A percentile compares a stretch with the other conserved stretches of the same genome.
Evolutionary conservation across 2,329 filamentous ascomycete species (phyloP).

Genomic region (Dryadomyces quercivorus): DNA sequence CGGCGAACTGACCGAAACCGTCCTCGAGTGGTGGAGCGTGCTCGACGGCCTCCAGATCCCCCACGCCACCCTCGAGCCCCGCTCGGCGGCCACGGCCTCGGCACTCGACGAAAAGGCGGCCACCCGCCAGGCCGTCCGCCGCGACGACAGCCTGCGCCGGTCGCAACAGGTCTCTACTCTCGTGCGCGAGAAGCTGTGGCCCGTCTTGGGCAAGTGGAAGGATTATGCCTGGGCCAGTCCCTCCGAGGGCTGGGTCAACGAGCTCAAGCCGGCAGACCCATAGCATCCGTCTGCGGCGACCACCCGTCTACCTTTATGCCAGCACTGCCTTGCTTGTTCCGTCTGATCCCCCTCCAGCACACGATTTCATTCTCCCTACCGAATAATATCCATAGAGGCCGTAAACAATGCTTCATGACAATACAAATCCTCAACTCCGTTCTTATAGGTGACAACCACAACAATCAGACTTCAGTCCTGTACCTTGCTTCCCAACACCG

Average conservation of each 20-base stretch:
- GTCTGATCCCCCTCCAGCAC: too few relatives aligned
- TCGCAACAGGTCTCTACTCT: slow-evolving; percentile 20
- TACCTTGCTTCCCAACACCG: neutral
- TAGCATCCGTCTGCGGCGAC: neutral
- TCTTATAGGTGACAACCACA: neutral
- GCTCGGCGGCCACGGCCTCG: neutral
- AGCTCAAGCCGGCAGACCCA: neutral
- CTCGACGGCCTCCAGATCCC: slow-evolving; percentile 26
- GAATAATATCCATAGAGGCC: neutral
- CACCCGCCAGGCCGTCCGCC: slow-evolving; percentile 1
- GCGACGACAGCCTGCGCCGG: slow-evolving; percentile 10
- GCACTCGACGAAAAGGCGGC: neutral
- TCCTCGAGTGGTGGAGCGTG: slow-evolving; percentile 43
- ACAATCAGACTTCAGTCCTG: neutral
- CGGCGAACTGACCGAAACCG: slow-evolving; percentile 51
- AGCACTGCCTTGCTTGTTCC: neutral
- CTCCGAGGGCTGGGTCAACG: slow-evolving; percentile 11
- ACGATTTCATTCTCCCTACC: neutral
- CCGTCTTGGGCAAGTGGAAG: slow-evolving; percentile 46
- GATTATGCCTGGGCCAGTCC: slow-evolving; percentile 39
- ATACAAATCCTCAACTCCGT: neutral
- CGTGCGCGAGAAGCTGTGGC: slow-evolving; percentile 34
- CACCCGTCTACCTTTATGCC: neutral
- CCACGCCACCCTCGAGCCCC: slow-evolving; percentile 12
- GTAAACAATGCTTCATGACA: slow-evolving; percentile 1